Conservation (phyloP, 179 eudicot species). For the Heliamphora pulchella region DNA sequence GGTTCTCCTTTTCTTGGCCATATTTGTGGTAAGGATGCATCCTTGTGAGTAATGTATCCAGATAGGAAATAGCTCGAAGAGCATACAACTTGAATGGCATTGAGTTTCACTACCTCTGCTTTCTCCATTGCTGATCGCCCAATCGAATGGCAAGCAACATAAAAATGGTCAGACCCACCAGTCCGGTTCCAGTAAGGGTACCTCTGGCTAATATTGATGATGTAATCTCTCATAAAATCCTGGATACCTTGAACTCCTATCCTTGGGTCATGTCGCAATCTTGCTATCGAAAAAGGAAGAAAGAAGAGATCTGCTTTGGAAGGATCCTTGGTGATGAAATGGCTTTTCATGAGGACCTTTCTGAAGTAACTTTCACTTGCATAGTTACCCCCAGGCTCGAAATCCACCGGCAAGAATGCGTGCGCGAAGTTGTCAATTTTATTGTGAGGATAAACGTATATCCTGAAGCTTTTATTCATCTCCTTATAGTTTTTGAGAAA, state of each 20-base stretch:
- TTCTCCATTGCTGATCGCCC: conserved; percentile 63
- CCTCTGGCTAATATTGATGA: conserved; percentile 33
- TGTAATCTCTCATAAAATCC: conserved; percentile 49
- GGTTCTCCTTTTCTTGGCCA: conserved; percentile 67
- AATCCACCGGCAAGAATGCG: conserved; percentile 49
- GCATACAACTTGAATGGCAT: conserved; percentile 83
- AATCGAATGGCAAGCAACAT: conserved; percentile 82
- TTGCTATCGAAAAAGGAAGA: conserved; percentile 76
- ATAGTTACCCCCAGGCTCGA: conserved; percentile 78
- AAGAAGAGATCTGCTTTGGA: conserved; percentile 67
- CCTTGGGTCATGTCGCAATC: conserved; percentile 53
- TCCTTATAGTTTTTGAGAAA: conserved; percentile 55
- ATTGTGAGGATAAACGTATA: conserved; percentile 68
- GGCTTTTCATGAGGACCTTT: conserved; percentile 51
- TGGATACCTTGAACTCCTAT: conserved; percentile 62
- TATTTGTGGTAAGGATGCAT: conserved; percentile 78
- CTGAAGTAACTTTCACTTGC: conserved; percentile 85
- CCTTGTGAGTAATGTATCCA: conserved; percentile 69
- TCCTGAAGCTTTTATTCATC: conserved; percentile 61
- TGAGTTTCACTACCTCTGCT: conserved; percentile 50
- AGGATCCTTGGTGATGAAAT: conserved; percentile 63
- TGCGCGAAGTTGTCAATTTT: conserved; percentile 56
- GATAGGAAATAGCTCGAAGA: conserved; percentile 75
- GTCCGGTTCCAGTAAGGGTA: conserved; percentile 78
- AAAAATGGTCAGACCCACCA: conserved; percentile 82